Conservation (phyloP, 1,139 yeast species). For the Pichia sp. region DNA sequence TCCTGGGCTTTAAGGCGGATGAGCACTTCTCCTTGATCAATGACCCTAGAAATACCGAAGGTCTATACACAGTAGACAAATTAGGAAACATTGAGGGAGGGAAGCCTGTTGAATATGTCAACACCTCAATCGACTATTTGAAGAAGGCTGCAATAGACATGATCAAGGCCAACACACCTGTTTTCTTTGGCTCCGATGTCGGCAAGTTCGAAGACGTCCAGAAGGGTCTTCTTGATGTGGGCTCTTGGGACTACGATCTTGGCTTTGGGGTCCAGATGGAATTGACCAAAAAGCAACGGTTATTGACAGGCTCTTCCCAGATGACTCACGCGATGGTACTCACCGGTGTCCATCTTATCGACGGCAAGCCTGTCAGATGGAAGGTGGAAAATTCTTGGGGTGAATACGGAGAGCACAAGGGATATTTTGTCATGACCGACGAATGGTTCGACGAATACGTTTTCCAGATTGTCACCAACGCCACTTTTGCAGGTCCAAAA, state of each 20-base stretch:
- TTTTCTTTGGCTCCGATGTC: conserved; percentile 68
- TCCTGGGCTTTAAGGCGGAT: conserved; percentile 44
- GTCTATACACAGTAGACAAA: conserved; percentile 58
- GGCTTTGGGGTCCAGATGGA: conserved; percentile 52
- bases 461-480: conserved; percentile 56
- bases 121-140: conserved; percentile 45
- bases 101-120: conserved; percentile 59
- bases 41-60: conserved; percentile 58
- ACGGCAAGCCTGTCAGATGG: conserved; percentile 58
- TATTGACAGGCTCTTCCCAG: conserved; percentile 52
- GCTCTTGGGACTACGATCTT: conserved; percentile 51
- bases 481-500: conserved; percentile 43
- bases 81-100: conserved; percentile 60
- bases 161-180: conserved; percentile 59
- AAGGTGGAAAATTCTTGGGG: conserved; percentile 73
- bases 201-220: conserved; percentile 49
- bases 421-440: conserved; percentile 61
- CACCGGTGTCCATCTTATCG: conserved; percentile 53
- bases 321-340: conserved; percentile 72
- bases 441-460: conserved; percentile 66
- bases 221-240: conserved; percentile 52
- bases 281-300: conserved; percentile 49
- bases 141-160: conserved; percentile 54
- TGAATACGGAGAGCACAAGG: conserved; percentile 53
- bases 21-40: conserved; percentile 54